Evolutionary conservation across 2,329 filamentous ascomycete genomes (phyloP).

Genomic region (Ramichloridium luteum): DNA sequence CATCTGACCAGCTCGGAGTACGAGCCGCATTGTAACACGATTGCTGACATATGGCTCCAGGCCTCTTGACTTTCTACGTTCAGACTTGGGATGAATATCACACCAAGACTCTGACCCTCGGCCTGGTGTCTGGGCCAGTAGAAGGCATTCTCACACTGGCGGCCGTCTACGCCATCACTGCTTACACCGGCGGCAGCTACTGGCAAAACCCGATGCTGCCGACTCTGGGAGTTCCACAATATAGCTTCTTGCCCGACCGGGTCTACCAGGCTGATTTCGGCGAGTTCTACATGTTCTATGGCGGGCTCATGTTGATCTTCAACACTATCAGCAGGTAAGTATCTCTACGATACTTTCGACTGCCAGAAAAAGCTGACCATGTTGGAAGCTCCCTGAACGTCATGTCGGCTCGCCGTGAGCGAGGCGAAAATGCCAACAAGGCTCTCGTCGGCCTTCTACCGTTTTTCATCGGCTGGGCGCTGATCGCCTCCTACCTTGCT

Average conservation of each 20-base stretch:
- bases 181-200: slow-evolving; percentile 74
- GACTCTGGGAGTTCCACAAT: slow-evolving; percentile 55
- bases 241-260: slow-evolving; percentile 51
- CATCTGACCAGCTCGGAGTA: slow-evolving; percentile 26
- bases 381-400: slow-evolving; percentile 59
- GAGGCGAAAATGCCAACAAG: slow-evolving; percentile 57
- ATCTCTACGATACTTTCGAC: background rate
- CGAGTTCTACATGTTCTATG: slow-evolving; percentile 86
- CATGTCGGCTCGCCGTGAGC: slow-evolving; percentile 62
- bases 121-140: slow-evolving; percentile 84
- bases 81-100: slow-evolving; percentile 99
- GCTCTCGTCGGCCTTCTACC: slow-evolving; percentile 75
- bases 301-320: slow-evolving; percentile 64
- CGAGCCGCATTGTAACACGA: background rate
- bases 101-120: slow-evolving; percentile 87
- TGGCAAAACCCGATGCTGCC: slow-evolving; percentile 77
- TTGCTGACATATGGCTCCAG: slow-evolving; percentile 5
- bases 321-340: slow-evolving; percentile 62
- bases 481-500: slow-evolving; percentile 67
- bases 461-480: slow-evolving; percentile 63
- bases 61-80: slow-evolving; percentile 86
- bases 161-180: slow-evolving; percentile 70
- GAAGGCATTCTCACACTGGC: slow-evolving; percentile 84
- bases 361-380: background rate
- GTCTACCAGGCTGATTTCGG: slow-evolving; percentile 76